A percentile compares a stretch with the other conserved stretches of the same genome.
Evolutionary conservation across 2,329 filamentous ascomycete species (phyloP).

Genomic region (Clonostachys chloroleuca): DNA sequence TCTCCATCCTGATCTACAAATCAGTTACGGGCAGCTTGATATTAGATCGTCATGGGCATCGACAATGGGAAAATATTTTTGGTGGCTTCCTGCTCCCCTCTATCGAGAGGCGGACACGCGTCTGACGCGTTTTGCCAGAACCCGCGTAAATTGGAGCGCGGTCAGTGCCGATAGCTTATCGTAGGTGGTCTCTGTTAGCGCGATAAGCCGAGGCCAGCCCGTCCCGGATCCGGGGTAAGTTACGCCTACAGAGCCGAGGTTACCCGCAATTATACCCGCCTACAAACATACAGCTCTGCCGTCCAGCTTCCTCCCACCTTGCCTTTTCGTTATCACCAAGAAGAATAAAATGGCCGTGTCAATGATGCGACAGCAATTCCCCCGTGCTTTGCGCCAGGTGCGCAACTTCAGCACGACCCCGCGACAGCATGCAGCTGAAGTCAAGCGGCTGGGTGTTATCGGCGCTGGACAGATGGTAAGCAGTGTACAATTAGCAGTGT

Average conservation of each 20-base stretch:
- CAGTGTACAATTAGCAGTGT: constrained; percentile 20
- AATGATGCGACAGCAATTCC: constrained; percentile 28
- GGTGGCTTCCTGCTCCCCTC: constrained; percentile 1
- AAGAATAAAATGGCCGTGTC: constrained; percentile 29
- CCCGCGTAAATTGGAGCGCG: constrained; percentile 6
- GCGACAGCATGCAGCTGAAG: constrained; percentile 58
- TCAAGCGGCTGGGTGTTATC: constrained; percentile 86
- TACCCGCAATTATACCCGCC: constrained; percentile 24
- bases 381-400: constrained; percentile 28
- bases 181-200: not conserved
- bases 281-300: constrained; percentile 4
- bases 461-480: constrained; percentile 94
- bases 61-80: not conserved
- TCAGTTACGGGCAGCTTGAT: too few species aligned
- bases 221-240: not conserved
- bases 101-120: constrained; percentile 9
- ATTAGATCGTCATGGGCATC: too few species aligned
- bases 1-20: constrained; percentile 41
- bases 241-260: constrained; percentile 30
- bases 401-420: constrained; percentile 68
- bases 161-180: not conserved
- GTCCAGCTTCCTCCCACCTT: constrained; percentile 1
- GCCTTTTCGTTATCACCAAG: constrained; percentile 3
- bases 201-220: constrained; percentile 1
- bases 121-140: constrained; percentile 4